These are phyloP conservation scores for Chenopodium album DNA, from an alignment of 148 eudicot species.

Conservation along the genomic window DNA sequence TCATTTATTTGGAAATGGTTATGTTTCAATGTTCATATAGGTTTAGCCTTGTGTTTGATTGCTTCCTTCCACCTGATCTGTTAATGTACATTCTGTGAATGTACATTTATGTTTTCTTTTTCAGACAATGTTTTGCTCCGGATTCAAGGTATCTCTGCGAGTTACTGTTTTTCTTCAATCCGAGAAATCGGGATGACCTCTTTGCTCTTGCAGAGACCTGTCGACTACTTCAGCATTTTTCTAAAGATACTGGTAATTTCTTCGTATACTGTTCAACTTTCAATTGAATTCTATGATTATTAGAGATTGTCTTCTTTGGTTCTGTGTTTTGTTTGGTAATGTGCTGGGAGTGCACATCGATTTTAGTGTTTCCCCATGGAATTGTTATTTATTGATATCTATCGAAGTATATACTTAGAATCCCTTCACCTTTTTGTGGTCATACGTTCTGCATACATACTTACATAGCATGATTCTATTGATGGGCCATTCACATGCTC, in stretches of 20 bases:
- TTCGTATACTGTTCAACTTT: not conserved
- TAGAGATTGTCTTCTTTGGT: not conserved
- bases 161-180: constrained; percentile 73
- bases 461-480: not conserved
- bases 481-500: not conserved
- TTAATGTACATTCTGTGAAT: constrained; percentile 12
- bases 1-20: not conserved
- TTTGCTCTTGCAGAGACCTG: constrained; percentile 74
- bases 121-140: constrained; percentile 77
- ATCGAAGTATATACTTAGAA: not conserved
- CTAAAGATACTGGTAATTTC: constrained; percentile 54
- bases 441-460: not conserved
- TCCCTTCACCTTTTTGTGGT: not conserved
- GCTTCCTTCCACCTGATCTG: too few species aligned
- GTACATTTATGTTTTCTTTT: constrained; percentile 12
- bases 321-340: not conserved
- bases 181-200: constrained; percentile 56
- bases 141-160: constrained; percentile 80
- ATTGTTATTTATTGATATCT: not conserved
- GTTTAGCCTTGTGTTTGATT: not conserved
- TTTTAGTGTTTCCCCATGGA: not conserved
- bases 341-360: not conserved
- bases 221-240: constrained; percentile 58
- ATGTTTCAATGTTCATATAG: not conserved
- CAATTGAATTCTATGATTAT: not conserved